Evolutionary conservation across 2,329 filamentous ascomycete genomes (phyloP).

Genomic region (Trichoderma harzianum): DNA sequence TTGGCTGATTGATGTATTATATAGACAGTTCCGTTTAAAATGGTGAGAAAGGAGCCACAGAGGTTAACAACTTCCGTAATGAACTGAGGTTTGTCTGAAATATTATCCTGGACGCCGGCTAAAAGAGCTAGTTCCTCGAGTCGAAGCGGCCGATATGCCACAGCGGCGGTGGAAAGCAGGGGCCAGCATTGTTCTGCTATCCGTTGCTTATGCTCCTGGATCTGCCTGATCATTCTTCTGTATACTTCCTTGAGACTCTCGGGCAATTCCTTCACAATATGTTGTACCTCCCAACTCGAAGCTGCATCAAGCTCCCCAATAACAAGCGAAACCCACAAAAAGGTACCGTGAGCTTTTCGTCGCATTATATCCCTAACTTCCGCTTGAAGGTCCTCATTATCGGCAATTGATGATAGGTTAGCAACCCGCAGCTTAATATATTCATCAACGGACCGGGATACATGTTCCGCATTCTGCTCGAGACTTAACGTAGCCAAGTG

Average conservation of each 20-base stretch:
- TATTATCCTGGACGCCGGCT: background rate
- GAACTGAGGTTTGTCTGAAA: background rate
- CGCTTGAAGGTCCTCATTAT: background rate
- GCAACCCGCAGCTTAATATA: background rate
- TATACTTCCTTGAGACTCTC: background rate
- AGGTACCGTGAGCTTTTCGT: background rate
- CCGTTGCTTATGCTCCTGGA: background rate
- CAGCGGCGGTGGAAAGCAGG: background rate
- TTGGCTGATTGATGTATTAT: background rate
- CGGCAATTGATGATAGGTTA: background rate
- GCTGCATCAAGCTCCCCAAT: background rate
- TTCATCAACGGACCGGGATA: background rate
- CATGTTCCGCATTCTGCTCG: background rate
- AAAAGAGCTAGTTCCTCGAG: background rate
- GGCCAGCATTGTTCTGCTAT: background rate
- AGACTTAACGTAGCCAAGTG: background rate
- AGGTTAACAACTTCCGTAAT: background rate
- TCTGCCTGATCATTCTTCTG: background rate
- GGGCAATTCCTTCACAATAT: background rate
- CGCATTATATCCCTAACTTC: background rate
- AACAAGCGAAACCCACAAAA: background rate
- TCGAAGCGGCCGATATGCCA: background rate
- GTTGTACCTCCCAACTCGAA: background rate
- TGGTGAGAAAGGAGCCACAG: background rate
- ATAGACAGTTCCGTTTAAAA: background rate